Evolutionary conservation across 495 filamentous ascomycete species (phyloP).

Genomic region (Daldinia grandis): DNA sequence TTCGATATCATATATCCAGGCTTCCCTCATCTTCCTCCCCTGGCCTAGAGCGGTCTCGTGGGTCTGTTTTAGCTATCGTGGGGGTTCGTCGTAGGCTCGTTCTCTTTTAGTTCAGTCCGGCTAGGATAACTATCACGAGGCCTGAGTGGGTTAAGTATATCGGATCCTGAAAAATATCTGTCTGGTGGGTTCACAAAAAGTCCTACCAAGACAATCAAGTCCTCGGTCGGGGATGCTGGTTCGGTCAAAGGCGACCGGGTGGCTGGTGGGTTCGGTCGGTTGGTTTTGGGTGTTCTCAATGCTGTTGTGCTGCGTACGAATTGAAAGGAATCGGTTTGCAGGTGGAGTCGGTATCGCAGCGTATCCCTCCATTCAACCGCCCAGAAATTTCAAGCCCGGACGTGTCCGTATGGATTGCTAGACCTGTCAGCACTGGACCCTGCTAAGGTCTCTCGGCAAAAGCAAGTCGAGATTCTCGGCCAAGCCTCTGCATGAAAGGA

Average conservation of each 20-base stretch:
- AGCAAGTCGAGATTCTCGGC: conserved; percentile 20
- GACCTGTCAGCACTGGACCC: conserved; percentile 9
- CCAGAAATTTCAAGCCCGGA: conserved; percentile 12
- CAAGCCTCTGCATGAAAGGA: conserved; percentile 18
- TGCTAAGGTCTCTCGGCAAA: conserved; percentile 5
- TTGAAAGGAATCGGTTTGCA: conserved; percentile 28
- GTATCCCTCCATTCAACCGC: conserved; percentile 21
- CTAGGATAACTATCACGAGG: conserved; percentile 4
- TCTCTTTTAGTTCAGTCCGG: conserved; percentile 1
- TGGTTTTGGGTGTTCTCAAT: conserved; percentile 14
- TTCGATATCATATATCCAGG: background rate
- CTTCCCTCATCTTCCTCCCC: conserved; percentile 13
- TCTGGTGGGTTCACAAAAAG: conserved; percentile 19
- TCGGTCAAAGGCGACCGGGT: conserved; percentile 31
- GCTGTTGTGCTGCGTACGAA: conserved; percentile 30
- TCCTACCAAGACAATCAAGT: background rate
- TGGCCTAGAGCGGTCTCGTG: conserved; percentile 28
- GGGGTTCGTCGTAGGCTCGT: conserved; percentile 27
- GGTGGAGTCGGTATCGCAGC: conserved; percentile 27
- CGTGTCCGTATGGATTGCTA: conserved; percentile 6
- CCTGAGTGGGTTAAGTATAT: conserved; percentile 7
- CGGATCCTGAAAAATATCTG: background rate
- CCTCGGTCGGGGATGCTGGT: conserved; percentile 25
- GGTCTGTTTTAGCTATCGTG: conserved; percentile 27
- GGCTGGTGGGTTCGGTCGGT: conserved; percentile 10